phyloP scores from a whole-genome alignment of 257 asterid genomes.

The Solanum tacnaense region DNA sequence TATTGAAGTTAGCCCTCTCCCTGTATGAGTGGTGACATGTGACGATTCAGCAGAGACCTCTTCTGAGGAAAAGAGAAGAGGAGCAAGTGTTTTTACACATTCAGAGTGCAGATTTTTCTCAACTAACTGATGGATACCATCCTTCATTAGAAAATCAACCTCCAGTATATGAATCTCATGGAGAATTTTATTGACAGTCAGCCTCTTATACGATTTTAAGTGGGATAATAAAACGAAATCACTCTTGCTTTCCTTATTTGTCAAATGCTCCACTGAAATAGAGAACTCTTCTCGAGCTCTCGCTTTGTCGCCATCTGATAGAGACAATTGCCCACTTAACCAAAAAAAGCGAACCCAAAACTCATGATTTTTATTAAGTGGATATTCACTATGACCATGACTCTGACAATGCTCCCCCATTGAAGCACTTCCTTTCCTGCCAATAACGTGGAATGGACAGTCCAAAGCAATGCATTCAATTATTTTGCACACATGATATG shows the following conservation, averaged over 20 bases:
- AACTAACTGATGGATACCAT: slow-evolving; percentile 53
- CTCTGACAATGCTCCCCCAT: slow-evolving; percentile 16
- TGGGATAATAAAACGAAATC: slow-evolving; percentile 54
- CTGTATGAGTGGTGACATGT: slow-evolving; percentile 36
- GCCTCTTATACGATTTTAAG: slow-evolving; percentile 53
- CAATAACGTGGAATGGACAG: slow-evolving; percentile 37
- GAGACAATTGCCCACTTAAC: slow-evolving; percentile 79
- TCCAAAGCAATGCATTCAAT: slow-evolving; percentile 70
- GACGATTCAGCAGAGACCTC: slow-evolving; percentile 53
- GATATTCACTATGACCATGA: slow-evolving; percentile 24
- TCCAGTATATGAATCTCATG: slow-evolving; percentile 72
- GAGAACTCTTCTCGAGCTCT: slow-evolving; percentile 67
- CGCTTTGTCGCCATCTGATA: slow-evolving; percentile 64
- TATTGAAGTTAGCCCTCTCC: slow-evolving; percentile 48
- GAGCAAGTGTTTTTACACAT: slow-evolving; percentile 61
- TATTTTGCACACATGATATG: slow-evolving; percentile 84
- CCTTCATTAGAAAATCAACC: slow-evolving; percentile 74
- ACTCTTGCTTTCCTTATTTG: slow-evolving; percentile 33
- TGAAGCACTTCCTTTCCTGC: slow-evolving; percentile 19
- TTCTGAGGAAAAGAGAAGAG: slow-evolving; percentile 51
- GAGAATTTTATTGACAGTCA: slow-evolving; percentile 54
- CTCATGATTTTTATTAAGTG: slow-evolving; percentile 33
- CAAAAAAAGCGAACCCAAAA: slow-evolving; percentile 93
- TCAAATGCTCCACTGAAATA: slow-evolving; percentile 49
- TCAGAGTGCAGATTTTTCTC: slow-evolving; percentile 65